Base-by-base conservation (phyloP, 148 eudicot species). In the Rheum nobile region DNA sequence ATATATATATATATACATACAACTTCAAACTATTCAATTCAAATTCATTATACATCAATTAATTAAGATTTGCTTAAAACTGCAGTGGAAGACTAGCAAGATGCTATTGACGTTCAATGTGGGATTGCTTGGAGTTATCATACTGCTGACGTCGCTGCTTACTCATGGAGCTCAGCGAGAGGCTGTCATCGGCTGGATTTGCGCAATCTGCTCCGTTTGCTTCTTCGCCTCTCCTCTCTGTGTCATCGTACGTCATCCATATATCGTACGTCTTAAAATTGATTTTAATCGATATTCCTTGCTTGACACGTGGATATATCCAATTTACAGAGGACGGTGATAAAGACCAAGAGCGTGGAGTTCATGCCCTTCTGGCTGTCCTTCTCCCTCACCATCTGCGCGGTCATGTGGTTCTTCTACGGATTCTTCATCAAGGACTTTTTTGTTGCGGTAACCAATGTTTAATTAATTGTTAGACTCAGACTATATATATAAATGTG, bases 341-440 rank as follows among this genome's bases (percentile, higher is more conserved):
- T 92, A 6, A 79, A 83, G 12, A 88, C 96, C 1, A 90, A 77
- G 80, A 90, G 93, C 24, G 97, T 92, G 34, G 85, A 87, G 83
- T 88, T 84, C 87, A 85, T 90, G 96, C 93, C 97, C 5, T 84
- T 90, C 68, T 69, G 81, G 21, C 72, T 92, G 16, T 92, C 97
- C 0, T 84, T 92, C 77, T 90, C 84, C 77, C 92, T 92, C 63
- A 81, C 91, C 34, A 31, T 85, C 3, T 79, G 85, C 24, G 90
- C 92, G 8, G 83, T 86, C 29, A 83, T 86, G 57, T 90, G 95
- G 95, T 90, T 90, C 84, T 84, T 90, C 77, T 88, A 86, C 1
- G 96, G 93, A 2, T 79, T 87, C 26, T 84, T 84, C 57, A 76
- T 78, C 65, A 86, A 82, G 4, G 93, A 91, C 81, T 50, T 67